Conservation (phyloP, 768 basidiomycete genomes). For the Dioszegia crocea region DNA sequence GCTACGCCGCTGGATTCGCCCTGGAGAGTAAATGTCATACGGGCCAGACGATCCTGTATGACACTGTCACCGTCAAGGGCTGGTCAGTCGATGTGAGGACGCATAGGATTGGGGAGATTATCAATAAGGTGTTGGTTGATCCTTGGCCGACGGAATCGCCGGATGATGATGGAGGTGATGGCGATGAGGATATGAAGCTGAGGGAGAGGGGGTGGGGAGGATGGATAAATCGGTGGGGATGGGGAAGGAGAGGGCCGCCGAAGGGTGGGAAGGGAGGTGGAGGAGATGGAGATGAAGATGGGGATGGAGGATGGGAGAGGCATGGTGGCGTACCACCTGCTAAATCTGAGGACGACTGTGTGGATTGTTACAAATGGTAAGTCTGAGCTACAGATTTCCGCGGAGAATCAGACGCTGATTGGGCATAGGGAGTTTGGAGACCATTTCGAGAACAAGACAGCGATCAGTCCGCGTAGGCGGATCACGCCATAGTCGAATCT, state of each 20-base stretch:
- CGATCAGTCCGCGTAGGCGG: not conserved
- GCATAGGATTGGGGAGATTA: slow-evolving; percentile 66
- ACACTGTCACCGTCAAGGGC: slow-evolving; percentile 72
- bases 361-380: slow-evolving; percentile 49
- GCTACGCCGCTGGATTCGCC: slow-evolving; percentile 76
- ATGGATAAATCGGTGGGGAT: slow-evolving; percentile 32
- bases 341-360: slow-evolving; percentile 43
- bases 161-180: slow-evolving; percentile 8
- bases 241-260: slow-evolving; percentile 42
- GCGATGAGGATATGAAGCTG: not conserved
- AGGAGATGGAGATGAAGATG: slow-evolving; percentile 26
- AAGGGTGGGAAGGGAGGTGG: slow-evolving; percentile 21
- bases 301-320: slow-evolving; percentile 40
- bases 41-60: slow-evolving; percentile 75
- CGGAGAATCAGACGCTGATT: not conserved
- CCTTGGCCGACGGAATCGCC: slow-evolving; percentile 60
- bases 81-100: slow-evolving; percentile 75
- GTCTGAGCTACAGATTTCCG: slow-evolving; percentile 2
- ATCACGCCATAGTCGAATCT: not conserved
- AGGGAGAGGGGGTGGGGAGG: slow-evolving; percentile 1
- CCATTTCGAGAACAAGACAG: slow-evolving; percentile 30
- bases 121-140: slow-evolving; percentile 65
- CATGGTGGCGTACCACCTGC: slow-evolving; percentile 46
- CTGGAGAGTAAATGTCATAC: slow-evolving; percentile 66
- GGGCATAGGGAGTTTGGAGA: slow-evolving; percentile 45